Evolutionary conservation across 202 grass and related monocot species (phyloP), one percentile per base, ranked within the genome.

Genomic region (Dendrocalamus latiflorus): DNA sequence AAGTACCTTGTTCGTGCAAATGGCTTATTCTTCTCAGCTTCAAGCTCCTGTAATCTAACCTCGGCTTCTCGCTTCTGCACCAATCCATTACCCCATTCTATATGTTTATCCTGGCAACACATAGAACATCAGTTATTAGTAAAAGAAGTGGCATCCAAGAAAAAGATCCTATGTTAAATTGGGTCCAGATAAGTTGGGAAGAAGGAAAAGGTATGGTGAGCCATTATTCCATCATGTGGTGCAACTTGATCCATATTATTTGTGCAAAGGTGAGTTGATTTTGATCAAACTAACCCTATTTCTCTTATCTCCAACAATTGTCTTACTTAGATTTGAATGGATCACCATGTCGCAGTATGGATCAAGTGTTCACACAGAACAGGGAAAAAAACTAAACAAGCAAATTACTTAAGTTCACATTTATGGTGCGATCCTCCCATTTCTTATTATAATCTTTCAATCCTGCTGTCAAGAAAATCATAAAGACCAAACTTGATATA

Each of bases 41-140:
- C 89, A 83, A 95, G 80, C 30, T 95, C 92, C 65, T 84, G 48
- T 13, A 77, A 39, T 79, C 72, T 93, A 84, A 86, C 76, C 67
- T 98, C 95, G 12, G 88, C 88, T 83, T 94, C 84, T 68, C 92
- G 69, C 84, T 98, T 98, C 80, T 98, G 95, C 22, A 82, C 95
- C 78, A 98, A 87, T 6, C 92, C 92, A 85, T 95, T 98, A 84
- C 95, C 92, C 95, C 95, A 95, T 77, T 91, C 92, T 82, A 98
- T 83, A 43, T 89, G 85, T 41, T 87, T 89, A 76, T 94, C 92
- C 86, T 89, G 62, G 49, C 53, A 72, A 58, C 2, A 83, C 15
- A 20, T 58, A 79, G 65, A 91, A 65, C 14, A 77, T 39, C 21
- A 43, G 51, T 81, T 43, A 24, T 41, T 55, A 56, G 72, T 78